Conservation (phyloP, 2,329 filamentous ascomycete genomes). For the Chaetomiaceae sp. region DNA sequence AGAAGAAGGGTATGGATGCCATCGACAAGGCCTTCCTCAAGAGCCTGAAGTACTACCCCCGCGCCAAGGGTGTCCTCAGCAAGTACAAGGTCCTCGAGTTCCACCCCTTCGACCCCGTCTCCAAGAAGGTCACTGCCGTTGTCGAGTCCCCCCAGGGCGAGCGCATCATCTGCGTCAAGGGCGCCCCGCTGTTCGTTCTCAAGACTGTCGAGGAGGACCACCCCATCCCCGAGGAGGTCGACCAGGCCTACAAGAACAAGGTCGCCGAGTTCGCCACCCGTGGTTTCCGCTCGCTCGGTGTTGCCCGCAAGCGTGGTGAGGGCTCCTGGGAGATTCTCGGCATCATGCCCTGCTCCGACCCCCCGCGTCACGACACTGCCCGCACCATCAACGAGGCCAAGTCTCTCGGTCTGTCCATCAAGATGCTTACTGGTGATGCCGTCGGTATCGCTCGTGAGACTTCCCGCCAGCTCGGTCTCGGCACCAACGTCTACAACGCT, state of each 20-base stretch:
- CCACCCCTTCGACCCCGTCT: slow-evolving; percentile 85
- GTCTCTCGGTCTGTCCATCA: slow-evolving; percentile 80
- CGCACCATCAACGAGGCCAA: slow-evolving; percentile 89
- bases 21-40: slow-evolving; percentile 96
- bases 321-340: slow-evolving; percentile 85
- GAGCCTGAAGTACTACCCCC: slow-evolving; percentile 74
- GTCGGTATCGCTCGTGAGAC: slow-evolving; percentile 91
- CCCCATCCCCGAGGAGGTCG: slow-evolving; percentile 68
- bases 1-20: slow-evolving; percentile 93
- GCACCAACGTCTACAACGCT: slow-evolving; percentile 91
- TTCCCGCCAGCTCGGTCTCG: slow-evolving; percentile 83
- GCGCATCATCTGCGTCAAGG: slow-evolving; percentile 85
- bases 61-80: slow-evolving; percentile 72
- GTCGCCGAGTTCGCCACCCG: slow-evolving; percentile 87
- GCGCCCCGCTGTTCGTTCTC: slow-evolving; percentile 81
- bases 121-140: slow-evolving; percentile 83
- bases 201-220: slow-evolving; percentile 85
- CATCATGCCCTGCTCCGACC: slow-evolving; percentile 92
- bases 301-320: slow-evolving; percentile 82
- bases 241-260: slow-evolving; percentile 86
- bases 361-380: slow-evolving; percentile 83
- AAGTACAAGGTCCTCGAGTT: slow-evolving; percentile 85
- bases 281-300: slow-evolving; percentile 90
- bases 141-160: slow-evolving; percentile 81
- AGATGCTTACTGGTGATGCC: slow-evolving; percentile 94